Evolutionary conservation across 192 early-diverging fungal species (phyloP).

Genomic region (Rhizophagus prolifer): DNA sequence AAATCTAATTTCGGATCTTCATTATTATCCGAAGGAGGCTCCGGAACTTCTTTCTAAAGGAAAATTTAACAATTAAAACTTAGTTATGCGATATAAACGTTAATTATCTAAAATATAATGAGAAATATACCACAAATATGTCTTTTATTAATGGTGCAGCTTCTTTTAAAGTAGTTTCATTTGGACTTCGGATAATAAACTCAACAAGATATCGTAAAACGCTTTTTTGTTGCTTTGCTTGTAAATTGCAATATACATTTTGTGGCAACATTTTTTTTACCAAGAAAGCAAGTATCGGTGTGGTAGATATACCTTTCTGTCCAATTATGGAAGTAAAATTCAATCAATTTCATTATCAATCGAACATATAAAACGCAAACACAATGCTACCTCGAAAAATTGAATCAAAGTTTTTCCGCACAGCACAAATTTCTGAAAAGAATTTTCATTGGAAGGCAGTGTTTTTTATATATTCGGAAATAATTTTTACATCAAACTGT

Average conservation of each 20-base stretch:
- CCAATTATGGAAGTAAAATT: background rate
- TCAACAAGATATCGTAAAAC: conserved; percentile 16
- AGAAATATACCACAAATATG: conserved; percentile 15
- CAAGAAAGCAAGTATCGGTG: conserved; percentile 24
- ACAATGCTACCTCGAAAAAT: conserved; percentile 24
- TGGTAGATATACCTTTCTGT: conserved; percentile 27
- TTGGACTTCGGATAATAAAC: background rate
- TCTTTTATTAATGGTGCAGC: conserved; percentile 20
- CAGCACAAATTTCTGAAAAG: conserved; percentile 22
- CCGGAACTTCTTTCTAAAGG: conserved; percentile 10
- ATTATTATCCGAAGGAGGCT: background rate
- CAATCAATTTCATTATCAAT: background rate
- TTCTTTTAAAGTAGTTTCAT: conserved; percentile 3
- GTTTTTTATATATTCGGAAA: background rate
- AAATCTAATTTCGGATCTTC: conserved; percentile 20
- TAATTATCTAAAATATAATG: background rate
- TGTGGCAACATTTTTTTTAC: conserved; percentile 16
- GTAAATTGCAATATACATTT: conserved; percentile 17
- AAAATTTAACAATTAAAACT: background rate
- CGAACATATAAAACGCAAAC: no score
- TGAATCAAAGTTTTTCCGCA: conserved; percentile 28
- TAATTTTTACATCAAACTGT: conserved; percentile 24
- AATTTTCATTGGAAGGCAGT: conserved; percentile 17
- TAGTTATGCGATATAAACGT: background rate
- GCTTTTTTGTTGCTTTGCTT: conserved; percentile 14